Evolutionary conservation across 2,329 filamentous ascomycete species (phyloP), one percentile per base, ranked within the genome.

Genomic region (Domatiomyces globalis): DNA sequence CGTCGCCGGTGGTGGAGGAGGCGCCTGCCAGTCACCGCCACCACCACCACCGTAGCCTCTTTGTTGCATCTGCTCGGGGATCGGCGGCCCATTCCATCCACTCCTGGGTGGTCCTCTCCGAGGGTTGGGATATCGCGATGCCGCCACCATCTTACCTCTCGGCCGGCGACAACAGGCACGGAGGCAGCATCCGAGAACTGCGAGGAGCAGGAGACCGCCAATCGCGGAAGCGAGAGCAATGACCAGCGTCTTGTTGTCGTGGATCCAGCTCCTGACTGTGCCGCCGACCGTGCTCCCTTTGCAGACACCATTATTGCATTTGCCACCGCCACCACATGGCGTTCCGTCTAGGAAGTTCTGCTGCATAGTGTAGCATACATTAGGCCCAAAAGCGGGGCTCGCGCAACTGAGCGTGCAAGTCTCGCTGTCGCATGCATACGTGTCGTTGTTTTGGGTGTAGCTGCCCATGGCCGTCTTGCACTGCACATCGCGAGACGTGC

Each of bases 271-370:
- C 50, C 71, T 73, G 56, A 94, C 81, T 68, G 88, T 81, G 56
- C 81, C 82, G 60, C 75, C 74, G 1, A 85, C 76, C 25, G 78
- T 82, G 36, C 79, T 73, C 55, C 87, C 89, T 60, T 76, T 67
- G 69, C 92, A 98, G 59, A 74, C 71, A 44, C 92, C 92, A 61
- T 89, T 90, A 49, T 67, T 65, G 67, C 92, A 98, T 51, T 72
- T 75, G 5, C 92, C 92, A 50, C 87, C 86, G 17, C 84, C 85
- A 49, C 80, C 76, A 65, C 92, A 98, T 1, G 78, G 71, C 1
- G 92, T 96, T 17, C 92, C 92, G 64, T 98, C 92, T 27, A 96
- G 73, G 69, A 94, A 96, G 69, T 94, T 92, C 65, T 95, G 88
- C 65, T 86, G 83, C 70, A 94, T 78, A 19, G 77, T 77, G 54